Evolutionary conservation across 2,329 filamentous ascomycete species (phyloP).

Genomic region (Monosporascus sp.): DNA sequence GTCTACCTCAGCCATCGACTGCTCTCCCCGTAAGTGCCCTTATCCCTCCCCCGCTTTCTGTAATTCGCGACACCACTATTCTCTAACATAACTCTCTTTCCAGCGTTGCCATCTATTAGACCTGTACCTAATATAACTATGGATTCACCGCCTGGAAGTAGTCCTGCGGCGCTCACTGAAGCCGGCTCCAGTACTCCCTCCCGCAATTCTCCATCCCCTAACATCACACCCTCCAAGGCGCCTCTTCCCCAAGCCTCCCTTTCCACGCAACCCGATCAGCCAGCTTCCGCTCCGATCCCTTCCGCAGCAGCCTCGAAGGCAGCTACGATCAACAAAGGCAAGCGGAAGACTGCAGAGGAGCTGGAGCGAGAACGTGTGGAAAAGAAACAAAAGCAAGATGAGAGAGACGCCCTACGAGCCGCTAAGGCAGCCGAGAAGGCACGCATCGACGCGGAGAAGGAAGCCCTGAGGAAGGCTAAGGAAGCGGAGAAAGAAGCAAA

Average conservation of each 20-base stretch:
- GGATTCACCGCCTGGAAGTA: conserved; percentile 20
- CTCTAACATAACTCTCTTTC: conserved; percentile 2
- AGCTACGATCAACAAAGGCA: conserved; percentile 31
- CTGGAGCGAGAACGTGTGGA: conserved; percentile 36
- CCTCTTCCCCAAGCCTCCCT: conserved; percentile 14
- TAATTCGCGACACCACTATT: conserved; percentile 3
- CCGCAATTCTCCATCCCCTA: conserved; percentile 30
- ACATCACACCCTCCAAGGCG: conserved; percentile 22
- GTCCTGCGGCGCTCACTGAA: conserved; percentile 35
- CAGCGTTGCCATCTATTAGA: conserved; percentile 8
- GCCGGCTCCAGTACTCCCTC: conserved; percentile 35
- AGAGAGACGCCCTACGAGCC: conserved; percentile 26
- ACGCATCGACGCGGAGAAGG: conserved; percentile 29
- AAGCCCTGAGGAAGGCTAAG: conserved; percentile 34
- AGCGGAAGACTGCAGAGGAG: conserved; percentile 28
- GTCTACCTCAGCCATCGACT: conserved; percentile 8
- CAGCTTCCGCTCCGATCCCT: background rate
- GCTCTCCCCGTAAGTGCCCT: conserved; percentile 14
- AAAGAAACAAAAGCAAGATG: conserved; percentile 45
- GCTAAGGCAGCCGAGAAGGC: conserved; percentile 38
- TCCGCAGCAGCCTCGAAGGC: conserved; percentile 1
- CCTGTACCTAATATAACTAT: conserved; percentile 15
- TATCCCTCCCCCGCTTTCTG: background rate
- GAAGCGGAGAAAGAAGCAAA: conserved; percentile 33
- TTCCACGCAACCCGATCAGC: conserved; percentile 9